Evolutionary conservation across 495 filamentous ascomycete genomes (phyloP).

Genomic region (Geopyxis carbonaria): DNA sequence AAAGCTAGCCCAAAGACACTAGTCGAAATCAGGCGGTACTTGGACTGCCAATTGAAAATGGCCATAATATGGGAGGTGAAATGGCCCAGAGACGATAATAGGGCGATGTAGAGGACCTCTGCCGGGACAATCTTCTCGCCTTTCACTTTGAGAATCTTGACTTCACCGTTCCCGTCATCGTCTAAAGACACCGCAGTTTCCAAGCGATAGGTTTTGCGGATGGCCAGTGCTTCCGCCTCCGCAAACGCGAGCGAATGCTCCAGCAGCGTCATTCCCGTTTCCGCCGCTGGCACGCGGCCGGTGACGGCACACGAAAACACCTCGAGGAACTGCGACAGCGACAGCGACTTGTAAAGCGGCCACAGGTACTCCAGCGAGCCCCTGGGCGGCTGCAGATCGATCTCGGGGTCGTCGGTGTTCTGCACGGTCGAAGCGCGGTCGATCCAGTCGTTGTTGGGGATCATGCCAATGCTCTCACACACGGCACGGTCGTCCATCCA

Average conservation of each 20-base stretch:
- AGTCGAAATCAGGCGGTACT: constrained; percentile 65
- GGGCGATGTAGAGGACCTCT: constrained; percentile 66
- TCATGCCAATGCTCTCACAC: constrained; percentile 20
- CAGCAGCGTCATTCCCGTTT: constrained; percentile 92
- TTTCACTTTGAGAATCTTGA: constrained; percentile 18
- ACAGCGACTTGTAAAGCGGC: constrained; percentile 71
- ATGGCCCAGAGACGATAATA: constrained; percentile 81
- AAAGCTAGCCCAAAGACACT: constrained; percentile 78
- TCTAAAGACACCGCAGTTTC: constrained; percentile 3
- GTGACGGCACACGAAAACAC: constrained; percentile 77
- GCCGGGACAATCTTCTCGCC: constrained; percentile 55
- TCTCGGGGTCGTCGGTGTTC: constrained; percentile 23
- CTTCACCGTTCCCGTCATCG: constrained; percentile 6
- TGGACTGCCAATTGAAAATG: constrained; percentile 57
- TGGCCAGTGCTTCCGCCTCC: constrained; percentile 57
- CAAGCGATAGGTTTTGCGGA: constrained; percentile 11
- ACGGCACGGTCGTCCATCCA: constrained; percentile 18
- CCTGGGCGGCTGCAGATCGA: constrained; percentile 31
- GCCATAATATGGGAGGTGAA: constrained; percentile 70
- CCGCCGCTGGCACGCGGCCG: constrained; percentile 57
- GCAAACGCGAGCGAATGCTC: constrained; percentile 94
- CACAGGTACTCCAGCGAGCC: constrained; percentile 75
- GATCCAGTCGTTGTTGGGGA: constrained; percentile 16
- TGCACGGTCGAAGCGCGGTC: constrained; percentile 31
- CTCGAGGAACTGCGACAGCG: constrained; percentile 74